Evolutionary conservation across 805 yeast species (phyloP).

Genomic region (Diddensiella caesifluorescens): DNA sequence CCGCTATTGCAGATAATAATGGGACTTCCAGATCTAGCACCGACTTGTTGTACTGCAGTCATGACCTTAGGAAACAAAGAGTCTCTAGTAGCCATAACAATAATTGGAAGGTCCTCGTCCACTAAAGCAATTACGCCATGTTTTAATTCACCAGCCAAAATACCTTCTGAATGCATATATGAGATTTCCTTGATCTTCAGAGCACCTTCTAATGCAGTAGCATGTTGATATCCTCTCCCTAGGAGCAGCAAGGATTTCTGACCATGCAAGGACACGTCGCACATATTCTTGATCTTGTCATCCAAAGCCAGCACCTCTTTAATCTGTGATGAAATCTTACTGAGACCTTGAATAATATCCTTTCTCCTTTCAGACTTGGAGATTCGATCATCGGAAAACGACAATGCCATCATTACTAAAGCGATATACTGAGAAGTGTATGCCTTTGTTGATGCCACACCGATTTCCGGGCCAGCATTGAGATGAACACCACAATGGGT

Average conservation of each 20-base stretch:
- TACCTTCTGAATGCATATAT: conserved; percentile 99
- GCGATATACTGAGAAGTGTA: conserved; percentile 98
- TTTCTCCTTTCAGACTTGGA: conserved; percentile 70
- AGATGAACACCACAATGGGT: conserved; percentile 99
- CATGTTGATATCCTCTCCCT: conserved; percentile 97
- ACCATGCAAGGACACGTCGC: conserved; percentile 63
- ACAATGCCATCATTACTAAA: conserved; percentile 90
- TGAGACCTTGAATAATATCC: conserved; percentile 82
- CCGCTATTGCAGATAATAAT: conserved; percentile 84
- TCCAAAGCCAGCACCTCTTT: conserved; percentile 68
- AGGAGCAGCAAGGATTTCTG: conserved; percentile 84
- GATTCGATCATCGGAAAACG: conserved; percentile 86
- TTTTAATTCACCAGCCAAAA: conserved; percentile 96
- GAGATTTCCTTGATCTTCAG: conserved; percentile 96
- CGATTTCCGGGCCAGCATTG: conserved; percentile 99
- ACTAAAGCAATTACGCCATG: conserved; percentile 97
- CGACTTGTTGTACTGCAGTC: conserved; percentile 93
- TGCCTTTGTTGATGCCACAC: conserved; percentile 98
- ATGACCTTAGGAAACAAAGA: conserved; percentile 92
- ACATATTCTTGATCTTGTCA: conserved; percentile 66
- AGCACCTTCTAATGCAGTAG: conserved; percentile 98
- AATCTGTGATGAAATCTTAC: conserved; percentile 80
- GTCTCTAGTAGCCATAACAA: conserved; percentile 95
- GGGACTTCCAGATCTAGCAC: conserved; percentile 96
- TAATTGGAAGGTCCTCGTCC: conserved; percentile 88